Evolutionary conservation across 345 rosid species (phyloP), one percentile per base, ranked within the genome.

Genomic region (Hibiscus tridactylites): DNA sequence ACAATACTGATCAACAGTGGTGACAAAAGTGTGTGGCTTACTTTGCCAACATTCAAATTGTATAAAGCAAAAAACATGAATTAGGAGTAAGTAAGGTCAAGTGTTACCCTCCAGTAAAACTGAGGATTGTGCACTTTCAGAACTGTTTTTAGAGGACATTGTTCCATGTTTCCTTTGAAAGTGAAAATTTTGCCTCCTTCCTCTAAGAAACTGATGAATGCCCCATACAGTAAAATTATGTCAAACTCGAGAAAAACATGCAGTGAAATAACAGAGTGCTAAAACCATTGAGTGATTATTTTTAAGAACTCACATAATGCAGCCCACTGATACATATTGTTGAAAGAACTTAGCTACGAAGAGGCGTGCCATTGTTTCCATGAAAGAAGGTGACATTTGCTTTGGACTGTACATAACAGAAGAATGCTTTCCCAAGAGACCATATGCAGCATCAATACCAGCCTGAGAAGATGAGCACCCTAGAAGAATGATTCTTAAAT

Each of bases 41-140:
- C 5, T 11, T 13, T 49, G n/a, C 53, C n/a, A 59, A 62, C 4
- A 19, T 7, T 61, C 46, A n/a, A 61, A 61, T 33, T 3, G 39
- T 8, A 3, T 31, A 35, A 37, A 37, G n/a, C 4, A 16, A 35
- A 35, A 35, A 47, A 47, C 24, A 66, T 47, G 70, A 13, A 65
- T 6, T 47, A 26, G 31, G 46, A 4, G 46, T 10, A 3, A 70
- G 73, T 24, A 56, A n/a, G 5, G 7, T 31, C 9, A 9, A 17
- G 68, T 39, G 68, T 64, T 78, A 91, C 98, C 97, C 92, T 94
- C 93, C 97, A 91, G 84, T 94, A 91, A 83, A 94, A 91, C 66
- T 82, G 90, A 52, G 95, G 93, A 80, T 76, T 84, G 80, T 91
- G 93, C 72, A 94, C 80, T 79, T 82, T 90, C 80, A 94, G 73